These are phyloP conservation scores for Pythium folliculosum DNA, from an alignment of 352 stramenopile genomes.

Conservation along the genomic window DNA sequence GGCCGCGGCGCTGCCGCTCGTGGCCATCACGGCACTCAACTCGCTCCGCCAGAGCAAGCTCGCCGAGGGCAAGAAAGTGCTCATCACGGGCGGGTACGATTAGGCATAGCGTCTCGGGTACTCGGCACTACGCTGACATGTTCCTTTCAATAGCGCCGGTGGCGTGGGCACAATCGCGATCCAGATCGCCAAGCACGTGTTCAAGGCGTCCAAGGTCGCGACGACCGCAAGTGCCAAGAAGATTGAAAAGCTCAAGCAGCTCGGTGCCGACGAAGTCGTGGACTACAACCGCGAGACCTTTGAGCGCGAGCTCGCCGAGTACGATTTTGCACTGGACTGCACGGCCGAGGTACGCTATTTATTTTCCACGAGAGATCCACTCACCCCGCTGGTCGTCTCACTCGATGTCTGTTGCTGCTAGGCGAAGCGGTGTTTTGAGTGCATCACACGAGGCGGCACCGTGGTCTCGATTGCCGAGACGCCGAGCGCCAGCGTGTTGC, in stretches of 20 bases:
- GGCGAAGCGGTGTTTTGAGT: constrained; percentile 66
- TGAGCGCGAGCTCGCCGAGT: constrained; percentile 66
- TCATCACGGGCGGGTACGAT: constrained; percentile 66
- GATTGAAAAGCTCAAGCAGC: constrained; percentile 57
- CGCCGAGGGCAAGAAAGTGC: constrained; percentile 63
- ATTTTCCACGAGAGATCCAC: too few species aligned
- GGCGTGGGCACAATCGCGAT: constrained; percentile 72
- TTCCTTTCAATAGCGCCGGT: constrained; percentile 45
- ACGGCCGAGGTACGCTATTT: constrained; percentile 54
- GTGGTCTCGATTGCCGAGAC: constrained; percentile 69
- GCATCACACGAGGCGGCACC: constrained; percentile 48
- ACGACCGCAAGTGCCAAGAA: constrained; percentile 74
- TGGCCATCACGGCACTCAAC: constrained; percentile 51
- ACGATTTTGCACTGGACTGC: constrained; percentile 79
- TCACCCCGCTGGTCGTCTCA: not conserved
- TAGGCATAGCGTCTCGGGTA: too few species aligned
- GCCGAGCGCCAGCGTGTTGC: constrained; percentile 43
- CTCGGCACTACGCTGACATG: too few species aligned
- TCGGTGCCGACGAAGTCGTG: constrained; percentile 71
- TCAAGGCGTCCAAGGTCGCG: constrained; percentile 72
- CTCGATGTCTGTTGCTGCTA: constrained; percentile 12
- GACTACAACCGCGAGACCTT: constrained; percentile 71
- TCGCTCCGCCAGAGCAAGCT: constrained; percentile 54
- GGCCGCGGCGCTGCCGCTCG: constrained; percentile 65
- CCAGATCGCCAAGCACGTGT: constrained; percentile 74